These are phyloP conservation scores for Conoideocrella luteorostrata DNA, from an alignment of 2,329 filamentous ascomycete genomes.

Conservation along the genomic window DNA sequence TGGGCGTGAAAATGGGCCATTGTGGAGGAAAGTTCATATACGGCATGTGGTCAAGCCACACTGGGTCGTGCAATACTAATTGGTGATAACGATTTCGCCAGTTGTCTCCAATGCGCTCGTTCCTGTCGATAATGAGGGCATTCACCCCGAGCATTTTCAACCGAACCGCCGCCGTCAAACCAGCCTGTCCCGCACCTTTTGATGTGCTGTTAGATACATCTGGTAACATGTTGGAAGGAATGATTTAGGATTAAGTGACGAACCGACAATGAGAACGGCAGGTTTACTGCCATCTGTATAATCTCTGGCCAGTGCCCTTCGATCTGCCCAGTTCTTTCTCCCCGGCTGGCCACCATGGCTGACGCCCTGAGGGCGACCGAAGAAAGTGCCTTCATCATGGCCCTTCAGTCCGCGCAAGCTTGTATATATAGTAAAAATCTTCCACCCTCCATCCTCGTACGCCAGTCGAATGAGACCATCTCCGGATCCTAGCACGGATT, in stretches of 20 bases:
- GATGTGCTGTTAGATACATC: background rate
- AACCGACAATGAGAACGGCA: constrained; percentile 55
- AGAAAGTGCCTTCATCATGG: constrained; percentile 41
- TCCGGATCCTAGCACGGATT: constrained; percentile 48
- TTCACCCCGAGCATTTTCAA: constrained; percentile 53
- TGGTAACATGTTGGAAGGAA: background rate
- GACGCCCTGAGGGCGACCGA: constrained; percentile 47
- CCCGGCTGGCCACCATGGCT: constrained; percentile 45
- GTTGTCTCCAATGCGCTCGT: constrained; percentile 54
- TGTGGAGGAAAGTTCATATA: constrained; percentile 57
- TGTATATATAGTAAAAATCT: constrained; percentile 59
- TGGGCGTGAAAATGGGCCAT: constrained; percentile 66
- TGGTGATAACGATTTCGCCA: constrained; percentile 59
- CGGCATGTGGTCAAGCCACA: constrained; percentile 56
- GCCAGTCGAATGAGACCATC: constrained; percentile 50
- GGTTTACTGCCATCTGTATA: constrained; percentile 44
- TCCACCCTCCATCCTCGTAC: constrained; percentile 42
- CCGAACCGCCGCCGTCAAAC: constrained; percentile 50
- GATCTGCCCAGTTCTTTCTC: constrained; percentile 55
- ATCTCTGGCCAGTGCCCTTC: constrained; percentile 38
- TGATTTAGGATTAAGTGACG: constrained; percentile 11
- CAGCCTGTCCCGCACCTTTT: constrained; percentile 53
- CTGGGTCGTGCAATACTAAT: constrained; percentile 62
- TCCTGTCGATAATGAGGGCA: constrained; percentile 52
- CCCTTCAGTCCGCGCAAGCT: constrained; percentile 47